Evolutionary conservation across 139 green algal genomes (phyloP), one percentile per base, ranked within the genome.

Genomic region (Chlorella vulgaris): DNA sequence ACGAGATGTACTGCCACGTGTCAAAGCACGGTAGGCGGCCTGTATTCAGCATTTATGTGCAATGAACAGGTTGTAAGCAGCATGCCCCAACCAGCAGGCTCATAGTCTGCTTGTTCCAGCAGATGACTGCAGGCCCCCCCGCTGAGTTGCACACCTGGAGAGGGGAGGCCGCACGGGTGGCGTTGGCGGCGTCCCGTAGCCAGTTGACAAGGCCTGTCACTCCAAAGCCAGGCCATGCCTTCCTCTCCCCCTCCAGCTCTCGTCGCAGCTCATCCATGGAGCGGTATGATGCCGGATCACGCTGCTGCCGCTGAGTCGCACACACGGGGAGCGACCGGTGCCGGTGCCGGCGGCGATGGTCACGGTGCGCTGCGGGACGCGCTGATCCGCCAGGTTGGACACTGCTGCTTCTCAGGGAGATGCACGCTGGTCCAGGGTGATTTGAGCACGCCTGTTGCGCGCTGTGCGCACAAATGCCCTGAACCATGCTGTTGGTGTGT

Each of bases 171-270:
- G 73, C 26, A 35, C 26, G 26, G 7, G 70, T 33, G 15, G 51
- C 31, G 35, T 67, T 79, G 50, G 73, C 73, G 0, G 73, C 73
- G 1, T 36, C 35, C 2, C 53, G 35, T 51, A 79, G 73, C 73
- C 73, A 79, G 36, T 79, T 68, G 26, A 79, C 68, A 18, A 68
- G 29, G 29, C 73, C 73, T 10, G 69, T 62, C 26, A 76, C 69
- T n/a, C n/a, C n/a, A n/a, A n/a, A n/a, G n/a, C 73, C 51, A 29
- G 22, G 35, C 53, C 40, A n/a, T n/a, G 35, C 53, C 36, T 65
- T 39, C 21, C 28, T 47, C 28, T 50, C 73, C 10, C 51, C 3
- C 73, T 79, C 73, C 36, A 79, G 53, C 53, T 67, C 73, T 19
- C 36, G 24, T 19, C 73, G 36, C 51, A 79, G 51, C 35, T 68